Evolutionary conservation across 257 asterid genomes (phyloP).

Genomic region (Gentiana dahurica): DNA sequence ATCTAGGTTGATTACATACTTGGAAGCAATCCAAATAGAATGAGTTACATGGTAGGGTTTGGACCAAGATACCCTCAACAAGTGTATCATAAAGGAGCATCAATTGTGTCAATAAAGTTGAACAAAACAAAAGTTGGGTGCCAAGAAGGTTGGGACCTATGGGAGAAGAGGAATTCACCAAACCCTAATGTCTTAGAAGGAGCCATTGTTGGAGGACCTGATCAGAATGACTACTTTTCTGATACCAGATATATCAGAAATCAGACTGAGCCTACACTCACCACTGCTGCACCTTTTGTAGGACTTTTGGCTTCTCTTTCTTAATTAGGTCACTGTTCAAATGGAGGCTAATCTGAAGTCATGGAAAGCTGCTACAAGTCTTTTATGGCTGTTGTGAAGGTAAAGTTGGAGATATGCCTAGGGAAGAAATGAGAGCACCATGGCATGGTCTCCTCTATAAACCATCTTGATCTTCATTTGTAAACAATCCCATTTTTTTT

Average conservation of each 20-base stretch:
- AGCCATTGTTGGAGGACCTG: slow-evolving; percentile 63
- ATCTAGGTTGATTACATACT: slow-evolving; percentile 46
- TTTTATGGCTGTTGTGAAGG: too few relatives aligned
- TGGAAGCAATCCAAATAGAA: slow-evolving; percentile 35
- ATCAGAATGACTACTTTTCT: slow-evolving; percentile 21
- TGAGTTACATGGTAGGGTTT: slow-evolving; percentile 69
- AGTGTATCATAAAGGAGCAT: slow-evolving; percentile 57
- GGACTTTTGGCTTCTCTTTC: slow-evolving; percentile 50
- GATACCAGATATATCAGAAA: slow-evolving; percentile 34
- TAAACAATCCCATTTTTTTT: too few relatives aligned
- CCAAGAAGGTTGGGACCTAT: slow-evolving; percentile 26
- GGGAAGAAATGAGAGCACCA: too few relatives aligned
- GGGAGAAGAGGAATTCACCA: slow-evolving; percentile 32
- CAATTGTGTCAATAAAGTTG: slow-evolving; percentile 41
- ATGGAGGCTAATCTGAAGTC: too few relatives aligned
- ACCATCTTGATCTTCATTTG: too few relatives aligned
- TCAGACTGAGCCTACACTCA: slow-evolving; percentile 47
- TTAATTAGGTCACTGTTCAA: not conserved
- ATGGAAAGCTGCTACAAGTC: too few relatives aligned
- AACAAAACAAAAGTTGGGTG: slow-evolving; percentile 25
- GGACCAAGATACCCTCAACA: slow-evolving; percentile 41
- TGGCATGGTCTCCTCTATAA: too few relatives aligned
- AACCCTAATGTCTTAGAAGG: slow-evolving; percentile 55
- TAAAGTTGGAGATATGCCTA: too few relatives aligned
- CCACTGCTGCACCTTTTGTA: slow-evolving; percentile 44